Conservation (phyloP, 768 basidiomycete species). For the Cystobasidium onofrii region DNA sequence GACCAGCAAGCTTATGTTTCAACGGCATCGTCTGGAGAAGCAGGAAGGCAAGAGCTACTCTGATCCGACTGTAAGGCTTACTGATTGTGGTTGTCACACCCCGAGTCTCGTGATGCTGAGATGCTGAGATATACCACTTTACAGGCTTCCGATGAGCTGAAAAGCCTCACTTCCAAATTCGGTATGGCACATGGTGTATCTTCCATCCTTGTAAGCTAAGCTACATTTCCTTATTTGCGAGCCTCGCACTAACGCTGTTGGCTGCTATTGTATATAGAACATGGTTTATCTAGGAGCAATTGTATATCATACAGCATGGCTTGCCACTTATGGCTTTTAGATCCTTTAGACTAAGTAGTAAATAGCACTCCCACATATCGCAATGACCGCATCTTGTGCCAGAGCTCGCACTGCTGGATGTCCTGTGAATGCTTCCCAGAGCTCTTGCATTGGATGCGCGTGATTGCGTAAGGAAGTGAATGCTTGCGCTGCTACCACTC, state of each 20-base stretch:
- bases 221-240: neutral
- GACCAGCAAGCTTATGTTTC: slow-evolving; percentile 38
- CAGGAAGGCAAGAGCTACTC: slow-evolving; percentile 37
- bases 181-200: slow-evolving; percentile 36
- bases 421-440: no score
- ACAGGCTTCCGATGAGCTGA: slow-evolving; percentile 38
- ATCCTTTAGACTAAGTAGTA: neutral
- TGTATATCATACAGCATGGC: slow-evolving; percentile 19
- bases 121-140: neutral
- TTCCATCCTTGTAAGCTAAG: slow-evolving; percentile 29
- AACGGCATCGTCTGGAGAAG: slow-evolving; percentile 36
- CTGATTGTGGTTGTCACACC: neutral
- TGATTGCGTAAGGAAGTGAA: no score
- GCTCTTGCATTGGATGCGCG: no score
- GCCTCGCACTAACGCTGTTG: no score
- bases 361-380: no score
- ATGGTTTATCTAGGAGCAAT: slow-evolving; percentile 34
- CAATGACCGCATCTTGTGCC: no score
- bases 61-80: slow-evolving; percentile 34
- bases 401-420: no score
- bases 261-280: slow-evolving; percentile 25
- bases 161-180: slow-evolving; percentile 33
- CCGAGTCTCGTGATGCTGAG: neutral
- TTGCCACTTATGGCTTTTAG: slow-evolving; percentile 32
- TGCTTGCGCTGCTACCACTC: no score